Percentiles rank a stretch among this genome's conserved stretches.
These are phyloP conservation scores for Colletotrichum coccodes DNA, from an alignment of 2,329 filamentous ascomycete species.

Conservation along the genomic window DNA sequence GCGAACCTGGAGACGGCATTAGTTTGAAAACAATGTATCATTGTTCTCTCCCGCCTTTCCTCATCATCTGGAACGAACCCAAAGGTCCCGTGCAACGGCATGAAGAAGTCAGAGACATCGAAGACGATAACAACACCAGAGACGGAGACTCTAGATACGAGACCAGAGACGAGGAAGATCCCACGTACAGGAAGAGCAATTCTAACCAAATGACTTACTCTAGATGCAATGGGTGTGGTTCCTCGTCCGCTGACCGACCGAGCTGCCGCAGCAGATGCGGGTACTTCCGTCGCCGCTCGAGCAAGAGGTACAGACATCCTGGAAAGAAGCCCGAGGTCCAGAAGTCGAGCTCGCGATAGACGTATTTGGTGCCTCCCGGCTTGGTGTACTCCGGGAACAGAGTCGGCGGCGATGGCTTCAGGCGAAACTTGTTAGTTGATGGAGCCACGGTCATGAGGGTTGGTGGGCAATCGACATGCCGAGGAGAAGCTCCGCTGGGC, in stretches of 20 bases:
- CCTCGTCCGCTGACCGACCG: slow-evolving; percentile 5
- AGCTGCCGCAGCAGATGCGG: slow-evolving; percentile 19
- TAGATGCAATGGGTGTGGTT: slow-evolving; percentile 39
- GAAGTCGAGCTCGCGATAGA: slow-evolving; percentile 51
- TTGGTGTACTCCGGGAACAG: slow-evolving; percentile 50
- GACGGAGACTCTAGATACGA: too few relatives aligned
- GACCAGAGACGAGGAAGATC: too few relatives aligned
- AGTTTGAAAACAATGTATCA: not conserved
- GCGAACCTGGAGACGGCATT: slow-evolving; percentile 33
- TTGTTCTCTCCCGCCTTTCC: too few relatives aligned
- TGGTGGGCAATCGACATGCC: not conserved
- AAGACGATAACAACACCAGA: too few relatives aligned
- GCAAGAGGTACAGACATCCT: slow-evolving; percentile 52
- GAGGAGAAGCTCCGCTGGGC: slow-evolving; percentile 22
- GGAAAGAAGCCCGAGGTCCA: slow-evolving; percentile 62
- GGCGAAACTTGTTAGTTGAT: not conserved
- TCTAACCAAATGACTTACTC: slow-evolving; percentile 37
- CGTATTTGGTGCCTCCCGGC: slow-evolving; percentile 47
- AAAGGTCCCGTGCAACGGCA: too few relatives aligned
- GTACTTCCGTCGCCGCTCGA: slow-evolving; percentile 45
- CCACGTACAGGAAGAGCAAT: too few relatives aligned
- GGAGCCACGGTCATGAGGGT: not conserved
- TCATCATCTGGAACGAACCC: too few relatives aligned
- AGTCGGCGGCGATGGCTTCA: slow-evolving; percentile 29
- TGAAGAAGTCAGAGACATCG: too few relatives aligned